Percentiles rank a stretch among this genome's conserved stretches.
These are phyloP conservation scores for Daldinia sp. DNA, from an alignment of 2,329 filamentous ascomycete species.

Conservation along the genomic window DNA sequence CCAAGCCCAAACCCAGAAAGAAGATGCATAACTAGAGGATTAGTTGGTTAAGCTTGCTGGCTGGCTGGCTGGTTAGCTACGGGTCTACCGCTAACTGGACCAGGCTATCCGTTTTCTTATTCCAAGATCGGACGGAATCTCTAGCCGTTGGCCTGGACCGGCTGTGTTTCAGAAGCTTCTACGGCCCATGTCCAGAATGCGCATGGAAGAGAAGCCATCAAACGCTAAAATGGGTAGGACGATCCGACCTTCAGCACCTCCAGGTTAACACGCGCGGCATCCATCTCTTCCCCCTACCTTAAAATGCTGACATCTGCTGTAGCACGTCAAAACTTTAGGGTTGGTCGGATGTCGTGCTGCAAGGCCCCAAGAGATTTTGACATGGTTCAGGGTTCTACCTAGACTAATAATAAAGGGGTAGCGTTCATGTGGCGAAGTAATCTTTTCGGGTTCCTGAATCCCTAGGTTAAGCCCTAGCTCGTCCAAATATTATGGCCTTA, in stretches of 20 bases:
- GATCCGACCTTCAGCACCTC: slow-evolving; percentile 26
- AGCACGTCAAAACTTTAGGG: slow-evolving; percentile 31
- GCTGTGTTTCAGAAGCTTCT: slow-evolving; percentile 39
- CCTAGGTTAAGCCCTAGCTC: slow-evolving; percentile 14
- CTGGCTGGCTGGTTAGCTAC: slow-evolving; percentile 11
- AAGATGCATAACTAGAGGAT: too few species aligned
- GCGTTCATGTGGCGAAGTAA: slow-evolving; percentile 34
- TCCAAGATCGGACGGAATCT: slow-evolving; percentile 35
- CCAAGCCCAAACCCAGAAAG: too few species aligned
- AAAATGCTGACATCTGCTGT: slow-evolving; percentile 35
- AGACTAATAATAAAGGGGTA: slow-evolving; percentile 35
- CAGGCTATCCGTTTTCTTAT: slow-evolving; percentile 22
- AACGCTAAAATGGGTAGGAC: slow-evolving; percentile 36
- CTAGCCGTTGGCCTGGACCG: slow-evolving; percentile 35
- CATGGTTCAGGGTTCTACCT: slow-evolving; percentile 38
- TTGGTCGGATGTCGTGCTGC: slow-evolving; percentile 35
- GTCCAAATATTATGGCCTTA: too few species aligned
- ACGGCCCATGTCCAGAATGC: slow-evolving; percentile 36
- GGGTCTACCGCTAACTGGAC: slow-evolving; percentile 14
- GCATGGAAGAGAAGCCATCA: slow-evolving; percentile 35
- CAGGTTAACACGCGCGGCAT: slow-evolving; percentile 28
- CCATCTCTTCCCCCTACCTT: slow-evolving; percentile 25
- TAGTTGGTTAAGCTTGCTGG: background rate
- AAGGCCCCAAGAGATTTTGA: slow-evolving; percentile 29
- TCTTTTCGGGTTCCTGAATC: slow-evolving; percentile 34